Evolutionary conservation across 495 filamentous ascomycete species (phyloP).

Genomic region (Aspergillus affinis): DNA sequence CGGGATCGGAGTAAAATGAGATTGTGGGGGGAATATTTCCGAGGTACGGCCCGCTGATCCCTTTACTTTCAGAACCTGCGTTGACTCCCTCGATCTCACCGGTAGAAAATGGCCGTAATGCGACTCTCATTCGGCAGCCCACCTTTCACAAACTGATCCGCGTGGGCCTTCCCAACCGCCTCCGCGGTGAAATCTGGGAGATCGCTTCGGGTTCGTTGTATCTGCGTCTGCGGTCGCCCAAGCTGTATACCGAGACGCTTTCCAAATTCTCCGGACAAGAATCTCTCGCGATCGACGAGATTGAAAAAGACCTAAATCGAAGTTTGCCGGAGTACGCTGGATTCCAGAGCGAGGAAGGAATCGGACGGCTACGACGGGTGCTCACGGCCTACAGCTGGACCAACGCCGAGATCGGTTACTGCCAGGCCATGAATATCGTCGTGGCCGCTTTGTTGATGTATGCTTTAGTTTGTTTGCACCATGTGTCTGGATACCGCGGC

Average conservation of each 20-base stretch:
- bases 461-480: conserved; percentile 17
- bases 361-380: conserved; percentile 82
- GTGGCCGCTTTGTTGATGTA: conserved; percentile 91
- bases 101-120: conserved; percentile 88
- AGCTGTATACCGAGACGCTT: conserved; percentile 78
- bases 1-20: conserved; percentile 96
- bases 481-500: conserved; percentile 18
- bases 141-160: conserved; percentile 97
- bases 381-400: conserved; percentile 96
- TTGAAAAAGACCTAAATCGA: conserved; percentile 95
- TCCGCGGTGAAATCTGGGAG: conserved; percentile 96
- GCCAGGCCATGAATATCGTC: conserved; percentile 99
- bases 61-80: conserved; percentile 3
- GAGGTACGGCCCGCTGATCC: conserved; percentile 46
- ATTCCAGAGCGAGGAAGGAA: conserved; percentile 95
- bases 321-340: conserved; percentile 96
- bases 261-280: conserved; percentile 76
- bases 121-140: conserved; percentile 87
- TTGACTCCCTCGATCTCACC: conserved; percentile 5
- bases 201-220: conserved; percentile 88
- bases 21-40: conserved; percentile 92
- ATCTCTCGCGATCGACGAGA: conserved; percentile 95
- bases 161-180: conserved; percentile 88
- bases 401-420: conserved; percentile 93
- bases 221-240: conserved; percentile 80